phyloP scores from a whole-genome alignment of 148 eudicot species.

The Persicaria tinctoria region DNA sequence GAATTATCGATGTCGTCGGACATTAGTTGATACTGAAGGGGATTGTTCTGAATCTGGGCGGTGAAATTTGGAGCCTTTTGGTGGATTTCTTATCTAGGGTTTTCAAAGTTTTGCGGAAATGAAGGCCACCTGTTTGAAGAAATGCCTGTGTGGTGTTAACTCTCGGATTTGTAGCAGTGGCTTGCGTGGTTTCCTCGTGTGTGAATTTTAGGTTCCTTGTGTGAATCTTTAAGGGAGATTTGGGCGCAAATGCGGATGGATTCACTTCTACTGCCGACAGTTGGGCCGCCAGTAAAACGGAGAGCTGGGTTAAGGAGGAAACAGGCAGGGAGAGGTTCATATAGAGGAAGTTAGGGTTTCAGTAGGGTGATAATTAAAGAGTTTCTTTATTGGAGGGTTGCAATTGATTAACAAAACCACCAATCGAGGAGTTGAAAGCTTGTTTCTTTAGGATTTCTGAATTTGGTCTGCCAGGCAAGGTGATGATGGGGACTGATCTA shows the following conservation, averaged over 20 bases:
- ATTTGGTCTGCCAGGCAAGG: conserved; percentile 28
- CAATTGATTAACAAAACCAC: conserved; percentile 24
- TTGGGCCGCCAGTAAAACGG: conserved; percentile 83
- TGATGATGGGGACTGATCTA: conserved; percentile 56
- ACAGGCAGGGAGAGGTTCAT: conserved; percentile 96
- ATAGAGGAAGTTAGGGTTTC: conserved; percentile 82
- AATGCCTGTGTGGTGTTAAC: conserved; percentile 12
- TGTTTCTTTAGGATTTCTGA: conserved; percentile 17
- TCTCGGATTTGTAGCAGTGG: conserved; percentile 23
- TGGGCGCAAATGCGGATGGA: conserved; percentile 50
- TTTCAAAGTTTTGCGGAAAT: neutral
- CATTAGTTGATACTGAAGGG: conserved; percentile 22
- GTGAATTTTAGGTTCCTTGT: conserved; percentile 17
- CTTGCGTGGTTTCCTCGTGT: conserved; percentile 13
- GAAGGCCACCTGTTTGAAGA: neutral
- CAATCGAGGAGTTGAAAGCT: conserved; percentile 9
- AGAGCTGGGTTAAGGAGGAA: conserved; percentile 86
- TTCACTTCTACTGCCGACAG: conserved; percentile 44
- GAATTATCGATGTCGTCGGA: conserved; percentile 37
- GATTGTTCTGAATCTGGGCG: neutral
- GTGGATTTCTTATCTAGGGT: conserved; percentile 1
- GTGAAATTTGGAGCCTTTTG: neutral
- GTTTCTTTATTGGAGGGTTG: conserved; percentile 32
- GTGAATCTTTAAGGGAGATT: neutral
- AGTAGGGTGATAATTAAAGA: conserved; percentile 23